phyloP scores from a whole-genome alignment of 225 moss, liverwort and hornwort genomes.

The Marchantia paleacea region DNA sequence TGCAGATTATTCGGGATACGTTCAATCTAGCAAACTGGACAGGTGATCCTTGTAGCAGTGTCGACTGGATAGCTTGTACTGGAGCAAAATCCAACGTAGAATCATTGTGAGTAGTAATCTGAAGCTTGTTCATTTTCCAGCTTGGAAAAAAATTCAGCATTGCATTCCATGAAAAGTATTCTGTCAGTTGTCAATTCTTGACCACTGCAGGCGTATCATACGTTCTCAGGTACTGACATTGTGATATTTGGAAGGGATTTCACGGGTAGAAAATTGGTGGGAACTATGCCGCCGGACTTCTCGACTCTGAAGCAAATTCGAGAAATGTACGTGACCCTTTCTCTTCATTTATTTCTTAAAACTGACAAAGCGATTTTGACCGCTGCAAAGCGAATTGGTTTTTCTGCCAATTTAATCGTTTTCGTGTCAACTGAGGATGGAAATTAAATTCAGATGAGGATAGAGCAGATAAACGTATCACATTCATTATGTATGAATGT shows the following conservation, averaged over 20 bases:
- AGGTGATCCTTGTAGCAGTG: slow-evolving; percentile 7
- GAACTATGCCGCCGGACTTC: slow-evolving; percentile 8
- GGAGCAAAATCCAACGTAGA: background rate
- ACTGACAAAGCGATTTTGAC: too few relatives aligned
- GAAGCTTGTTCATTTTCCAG: background rate
- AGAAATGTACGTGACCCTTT: background rate
- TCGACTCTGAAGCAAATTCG: background rate
- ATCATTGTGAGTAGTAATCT: background rate
- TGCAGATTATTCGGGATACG: slow-evolving; percentile 5
- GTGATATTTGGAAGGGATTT: background rate
- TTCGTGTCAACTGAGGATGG: background rate
- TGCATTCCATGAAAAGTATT: too few relatives aligned
- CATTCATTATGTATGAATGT: too few relatives aligned
- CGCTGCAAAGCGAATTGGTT: background rate
- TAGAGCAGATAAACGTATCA: too few relatives aligned
- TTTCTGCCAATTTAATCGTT: too few relatives aligned
- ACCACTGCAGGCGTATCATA: too few relatives aligned
- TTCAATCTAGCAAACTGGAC: background rate
- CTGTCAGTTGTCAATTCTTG: too few relatives aligned
- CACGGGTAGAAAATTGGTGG: background rate
- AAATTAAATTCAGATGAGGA: background rate
- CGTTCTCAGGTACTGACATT: background rate
- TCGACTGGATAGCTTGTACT: slow-evolving; percentile 4
- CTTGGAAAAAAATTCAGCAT: background rate
- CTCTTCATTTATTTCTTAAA: too few relatives aligned